Conservation (phyloP, 768 basidiomycete species). For the Tylopilus sp. region DNA sequence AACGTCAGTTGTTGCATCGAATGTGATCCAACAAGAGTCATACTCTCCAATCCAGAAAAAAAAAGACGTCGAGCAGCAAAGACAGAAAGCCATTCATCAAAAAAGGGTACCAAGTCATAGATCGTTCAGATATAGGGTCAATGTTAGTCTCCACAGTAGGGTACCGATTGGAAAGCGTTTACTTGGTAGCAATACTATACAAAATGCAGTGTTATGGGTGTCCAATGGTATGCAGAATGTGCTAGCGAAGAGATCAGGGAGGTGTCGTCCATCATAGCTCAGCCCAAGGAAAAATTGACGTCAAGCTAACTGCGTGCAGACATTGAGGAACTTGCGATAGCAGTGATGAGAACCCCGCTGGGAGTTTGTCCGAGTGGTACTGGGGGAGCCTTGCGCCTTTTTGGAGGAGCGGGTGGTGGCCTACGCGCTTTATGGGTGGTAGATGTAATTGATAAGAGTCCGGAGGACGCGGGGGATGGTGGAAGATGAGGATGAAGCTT, state of each 20-base stretch:
- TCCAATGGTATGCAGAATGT: constrained; percentile 21
- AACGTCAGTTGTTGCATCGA: too few species aligned
- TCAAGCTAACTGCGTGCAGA: constrained; percentile 17
- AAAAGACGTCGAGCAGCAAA: too few species aligned
- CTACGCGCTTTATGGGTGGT: constrained; percentile 36
- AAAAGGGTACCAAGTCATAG: neutral
- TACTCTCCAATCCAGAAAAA: too few species aligned
- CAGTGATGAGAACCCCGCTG: constrained; percentile 55
- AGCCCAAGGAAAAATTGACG: too few species aligned
- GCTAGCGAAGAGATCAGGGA: constrained; percentile 4
- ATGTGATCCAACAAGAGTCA: too few species aligned
- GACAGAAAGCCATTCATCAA: neutral
- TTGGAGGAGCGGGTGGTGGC: constrained; percentile 66
- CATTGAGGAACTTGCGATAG: constrained; percentile 45
- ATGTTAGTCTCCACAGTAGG: neutral
- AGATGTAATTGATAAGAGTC: constrained; percentile 14
- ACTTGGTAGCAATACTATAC: constrained; percentile 13
- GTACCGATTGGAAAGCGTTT: constrained; percentile 5
- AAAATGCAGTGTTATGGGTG: constrained; percentile 20
- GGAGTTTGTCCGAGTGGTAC: constrained; percentile 51
- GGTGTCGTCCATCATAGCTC: constrained; percentile 18
- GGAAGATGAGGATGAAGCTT: constrained; percentile 14
- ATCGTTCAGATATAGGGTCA: neutral
- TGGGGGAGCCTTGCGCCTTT: constrained; percentile 70
- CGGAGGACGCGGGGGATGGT: constrained; percentile 19